Percentiles rank a stretch among this genome's conserved stretches.
phyloP scores from a whole-genome alignment of 2,329 filamentous ascomycete genomes.

The Claviceps africana region DNA sequence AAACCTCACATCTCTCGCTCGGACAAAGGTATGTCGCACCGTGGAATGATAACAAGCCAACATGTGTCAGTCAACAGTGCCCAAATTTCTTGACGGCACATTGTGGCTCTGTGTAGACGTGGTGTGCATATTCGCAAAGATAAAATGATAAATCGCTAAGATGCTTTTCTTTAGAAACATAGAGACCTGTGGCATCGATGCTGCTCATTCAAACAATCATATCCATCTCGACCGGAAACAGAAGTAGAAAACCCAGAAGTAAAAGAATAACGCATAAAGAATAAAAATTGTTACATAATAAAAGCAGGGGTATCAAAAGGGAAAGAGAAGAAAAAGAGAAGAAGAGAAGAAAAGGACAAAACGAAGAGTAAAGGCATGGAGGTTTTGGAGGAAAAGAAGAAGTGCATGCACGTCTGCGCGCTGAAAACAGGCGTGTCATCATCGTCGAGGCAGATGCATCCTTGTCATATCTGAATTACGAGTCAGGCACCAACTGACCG shows the following conservation, averaged over 20 bases:
- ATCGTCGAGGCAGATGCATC: neutral
- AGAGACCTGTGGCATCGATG: neutral
- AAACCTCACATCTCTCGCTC: neutral
- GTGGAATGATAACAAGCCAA: neutral
- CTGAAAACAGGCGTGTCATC: neutral
- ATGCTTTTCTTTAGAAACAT: neutral
- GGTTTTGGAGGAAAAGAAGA: neutral
- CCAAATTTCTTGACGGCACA: neutral
- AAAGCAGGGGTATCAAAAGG: conserved; percentile 7
- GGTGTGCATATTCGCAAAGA: neutral
- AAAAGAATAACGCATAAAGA: neutral
- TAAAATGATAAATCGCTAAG: neutral
- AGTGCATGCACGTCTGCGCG: neutral
- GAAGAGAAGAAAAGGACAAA: conserved; percentile 1
- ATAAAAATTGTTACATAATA: neutral
- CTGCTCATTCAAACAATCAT: neutral
- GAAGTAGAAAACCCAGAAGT: neutral
- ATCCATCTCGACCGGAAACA: neutral
- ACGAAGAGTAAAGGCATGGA: neutral
- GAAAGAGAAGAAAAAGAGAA: conserved; percentile 3
- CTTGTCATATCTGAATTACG: neutral
- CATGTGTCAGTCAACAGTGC: neutral
- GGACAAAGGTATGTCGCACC: neutral
- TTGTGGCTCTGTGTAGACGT: neutral
- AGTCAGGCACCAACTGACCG: neutral